These are phyloP conservation scores for Trametes maxima DNA, from an alignment of 768 basidiomycete genomes.

Conservation along the genomic window DNA sequence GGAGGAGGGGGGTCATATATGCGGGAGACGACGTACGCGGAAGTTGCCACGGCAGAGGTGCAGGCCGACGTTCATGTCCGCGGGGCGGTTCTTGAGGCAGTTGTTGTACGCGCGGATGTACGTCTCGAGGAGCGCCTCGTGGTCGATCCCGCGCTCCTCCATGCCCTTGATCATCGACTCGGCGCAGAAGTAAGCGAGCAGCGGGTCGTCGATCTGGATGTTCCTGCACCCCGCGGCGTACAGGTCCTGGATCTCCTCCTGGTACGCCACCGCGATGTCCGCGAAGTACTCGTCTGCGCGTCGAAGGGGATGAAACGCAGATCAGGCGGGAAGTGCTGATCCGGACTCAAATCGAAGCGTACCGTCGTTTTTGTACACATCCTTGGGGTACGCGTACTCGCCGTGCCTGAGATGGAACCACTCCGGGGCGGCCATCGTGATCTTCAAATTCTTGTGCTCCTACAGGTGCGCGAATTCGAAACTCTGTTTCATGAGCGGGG, in stretches of 20 bases:
- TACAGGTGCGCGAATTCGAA: conserved; percentile 25
- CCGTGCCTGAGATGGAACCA: conserved; percentile 76
- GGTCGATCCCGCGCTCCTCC: conserved; percentile 61
- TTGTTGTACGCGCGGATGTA: conserved; percentile 66
- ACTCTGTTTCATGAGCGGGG: not conserved
- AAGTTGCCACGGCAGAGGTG: conserved; percentile 60
- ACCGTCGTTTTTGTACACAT: conserved; percentile 66
- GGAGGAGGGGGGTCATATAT: not conserved
- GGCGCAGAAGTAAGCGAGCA: conserved; percentile 65
- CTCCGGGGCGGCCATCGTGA: conserved; percentile 71
- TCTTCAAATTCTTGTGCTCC: conserved; percentile 69
- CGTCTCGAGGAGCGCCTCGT: conserved; percentile 64
- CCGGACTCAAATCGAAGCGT: conserved; percentile 25
- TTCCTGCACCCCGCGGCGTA: conserved; percentile 48
- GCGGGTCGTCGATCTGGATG: conserved; percentile 51
- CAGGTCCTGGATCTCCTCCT: conserved; percentile 45
- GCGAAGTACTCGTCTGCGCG: conserved; percentile 47
- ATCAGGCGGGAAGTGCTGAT: not conserved
- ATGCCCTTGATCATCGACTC: conserved; percentile 57
- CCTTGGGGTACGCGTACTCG: conserved; percentile 57
- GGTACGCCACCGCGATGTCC: conserved; percentile 50
- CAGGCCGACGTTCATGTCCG: conserved; percentile 55
- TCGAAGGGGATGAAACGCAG: not conserved
- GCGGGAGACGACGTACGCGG: conserved; percentile 18
- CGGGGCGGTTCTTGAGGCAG: conserved; percentile 53